Percentiles rank a stretch among this genome's conserved stretches.
Conservation (phyloP, 2,329 filamentous ascomycete genomes). For the Cercospora berteroae region DNA sequence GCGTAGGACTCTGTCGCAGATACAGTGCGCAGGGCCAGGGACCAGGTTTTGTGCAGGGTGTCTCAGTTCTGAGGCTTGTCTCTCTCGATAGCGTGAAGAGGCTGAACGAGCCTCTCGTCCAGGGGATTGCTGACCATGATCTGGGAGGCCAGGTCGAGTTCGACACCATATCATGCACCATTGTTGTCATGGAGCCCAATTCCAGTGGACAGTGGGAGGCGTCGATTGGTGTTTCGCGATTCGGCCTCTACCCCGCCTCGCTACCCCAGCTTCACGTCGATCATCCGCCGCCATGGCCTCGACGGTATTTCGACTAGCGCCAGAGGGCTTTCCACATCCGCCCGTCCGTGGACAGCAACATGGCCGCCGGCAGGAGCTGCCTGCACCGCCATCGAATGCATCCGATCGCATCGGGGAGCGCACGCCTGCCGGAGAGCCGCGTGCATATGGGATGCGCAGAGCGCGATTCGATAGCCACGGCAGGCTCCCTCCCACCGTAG, state of each 20-base stretch:
- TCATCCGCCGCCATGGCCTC: constrained; percentile 2
- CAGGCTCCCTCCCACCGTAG: constrained; percentile 25
- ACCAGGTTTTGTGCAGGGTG: neutral
- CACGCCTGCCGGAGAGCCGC: constrained; percentile 22
- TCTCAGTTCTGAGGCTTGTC: neutral
- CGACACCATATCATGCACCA: neutral
- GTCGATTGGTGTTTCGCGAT: neutral
- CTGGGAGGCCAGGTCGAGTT: neutral
- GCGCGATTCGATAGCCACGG: constrained; percentile 19
- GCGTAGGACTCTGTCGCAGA: neutral
- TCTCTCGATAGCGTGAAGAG: neutral
- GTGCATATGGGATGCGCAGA: constrained; percentile 2
- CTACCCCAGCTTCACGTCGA: constrained; percentile 14
- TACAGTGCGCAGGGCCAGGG: neutral
- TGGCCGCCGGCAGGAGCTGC: neutral
- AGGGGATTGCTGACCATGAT: neutral
- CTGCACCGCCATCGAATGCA: neutral
- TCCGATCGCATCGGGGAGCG: neutral
- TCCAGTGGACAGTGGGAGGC: neutral
- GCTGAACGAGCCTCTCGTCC: neutral
- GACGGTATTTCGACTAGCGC: constrained; percentile 6
- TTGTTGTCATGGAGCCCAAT: neutral
- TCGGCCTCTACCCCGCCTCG: constrained; percentile 16
- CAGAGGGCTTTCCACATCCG: neutral
- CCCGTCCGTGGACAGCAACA: neutral